phyloP scores from a whole-genome alignment of 192 early-diverging fungal genomes.

The Chytriomyces confervae region DNA sequence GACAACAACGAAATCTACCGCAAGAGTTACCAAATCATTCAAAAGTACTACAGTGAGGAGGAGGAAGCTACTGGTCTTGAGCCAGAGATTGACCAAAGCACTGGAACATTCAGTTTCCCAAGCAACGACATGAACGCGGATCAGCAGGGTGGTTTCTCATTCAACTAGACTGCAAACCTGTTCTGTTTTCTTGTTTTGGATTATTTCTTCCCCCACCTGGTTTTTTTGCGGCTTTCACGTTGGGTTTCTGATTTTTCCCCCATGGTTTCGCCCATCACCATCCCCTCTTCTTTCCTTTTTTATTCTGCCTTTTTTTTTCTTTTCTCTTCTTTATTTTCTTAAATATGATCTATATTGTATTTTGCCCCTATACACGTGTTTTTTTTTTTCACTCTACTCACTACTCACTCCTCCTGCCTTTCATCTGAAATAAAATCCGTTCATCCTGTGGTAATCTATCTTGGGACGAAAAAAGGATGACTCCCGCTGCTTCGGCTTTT shows the following conservation, averaged over 20 bases:
- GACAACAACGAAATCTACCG: conserved; percentile 96
- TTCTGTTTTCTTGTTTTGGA: neutral
- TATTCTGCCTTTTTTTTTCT: neutral
- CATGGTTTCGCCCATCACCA: neutral
- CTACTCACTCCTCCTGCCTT: neutral
- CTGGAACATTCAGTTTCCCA: conserved; percentile 81
- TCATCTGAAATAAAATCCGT: too few relatives aligned
- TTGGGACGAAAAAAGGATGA: too few relatives aligned
- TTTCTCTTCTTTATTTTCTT: neutral
- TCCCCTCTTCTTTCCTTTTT: neutral
- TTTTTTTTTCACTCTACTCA: neutral
- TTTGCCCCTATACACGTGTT: neutral
- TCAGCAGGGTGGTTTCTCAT: conserved; percentile 23
- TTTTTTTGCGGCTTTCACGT: neutral
- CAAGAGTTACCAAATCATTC: conserved; percentile 94
- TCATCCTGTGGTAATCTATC: too few relatives aligned
- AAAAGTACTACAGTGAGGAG: conserved; percentile 92
- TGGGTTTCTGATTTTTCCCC: neutral
- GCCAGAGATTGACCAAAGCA: conserved; percentile 69
- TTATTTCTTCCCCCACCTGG: conserved; percentile 1
- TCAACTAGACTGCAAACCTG: neutral
- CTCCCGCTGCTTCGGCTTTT: too few relatives aligned
- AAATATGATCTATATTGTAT: neutral
- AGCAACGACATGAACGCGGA: conserved; percentile 35
- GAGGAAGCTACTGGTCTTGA: conserved; percentile 72